Base-by-base conservation (phyloP, 495 filamentous ascomycete species). In the Evansstolkia leycettana region DNA sequence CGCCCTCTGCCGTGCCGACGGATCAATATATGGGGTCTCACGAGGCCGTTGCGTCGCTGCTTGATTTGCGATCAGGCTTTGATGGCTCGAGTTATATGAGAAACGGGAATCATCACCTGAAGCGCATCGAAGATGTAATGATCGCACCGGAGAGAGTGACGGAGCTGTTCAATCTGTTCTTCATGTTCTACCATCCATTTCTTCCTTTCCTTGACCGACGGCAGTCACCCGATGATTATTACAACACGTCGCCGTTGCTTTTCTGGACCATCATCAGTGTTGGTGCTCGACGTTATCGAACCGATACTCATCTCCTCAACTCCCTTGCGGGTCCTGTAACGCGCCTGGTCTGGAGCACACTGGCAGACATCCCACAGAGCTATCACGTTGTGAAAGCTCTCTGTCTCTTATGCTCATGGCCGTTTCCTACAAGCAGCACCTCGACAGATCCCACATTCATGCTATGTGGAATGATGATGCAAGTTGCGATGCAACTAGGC, bases 331-430 rank as follows among this genome's bases (percentile, higher is more conserved):
- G 67, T 0, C 85, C 84, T 13, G 60, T 92, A 30, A 81, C 77
- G 8, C 70, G 77, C 36, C 59, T 90, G 29, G 67, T 93, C 4
- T 94, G 86, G 86, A 73, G 73, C 28, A 86, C 84, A 1, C 60
- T 94, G 16, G 78, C 79, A 25, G 82, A 85, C 33, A 76, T 87
- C 3, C 84, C 85, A 11, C 83, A 85, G 45, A 90, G 72, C 48
- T 87, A 92, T 48, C 80, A 80, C 51, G 78, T 89, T n/a, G 83
- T 93, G 43, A 93, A 93, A 58, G 87, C 86, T 6, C 69, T 95
- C 26, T 88, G 82, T 55, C 52, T 95, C 17, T 65, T 95, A 26
- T 95, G 87, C 58, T 81, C 82, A 6, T 95, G 87, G 87, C 87
- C 87, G 8, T 69, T 93, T 15, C 87, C 87, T 3, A 84, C 79